Evolutionary conservation across 805 yeast species (phyloP).

Genomic region (Henningerozyma blattae): DNA sequence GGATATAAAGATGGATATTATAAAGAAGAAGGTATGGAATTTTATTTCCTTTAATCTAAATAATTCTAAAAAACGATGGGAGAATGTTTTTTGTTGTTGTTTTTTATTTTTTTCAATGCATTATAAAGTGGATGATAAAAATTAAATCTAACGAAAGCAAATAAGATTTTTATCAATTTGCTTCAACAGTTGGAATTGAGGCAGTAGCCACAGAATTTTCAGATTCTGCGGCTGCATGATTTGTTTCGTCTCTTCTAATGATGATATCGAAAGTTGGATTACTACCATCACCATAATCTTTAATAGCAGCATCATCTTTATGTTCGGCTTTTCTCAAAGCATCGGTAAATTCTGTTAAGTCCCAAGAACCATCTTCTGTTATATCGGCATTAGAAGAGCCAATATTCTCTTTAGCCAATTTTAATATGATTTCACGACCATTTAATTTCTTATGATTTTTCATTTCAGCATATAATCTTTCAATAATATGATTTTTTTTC

Average conservation of each 20-base stretch:
- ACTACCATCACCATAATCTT: conserved; percentile 66
- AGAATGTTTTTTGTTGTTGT: no score
- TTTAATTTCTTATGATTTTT: conserved; percentile 38
- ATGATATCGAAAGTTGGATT: conserved; percentile 25
- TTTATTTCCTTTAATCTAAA: no score
- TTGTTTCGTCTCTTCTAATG: conserved; percentile 3
- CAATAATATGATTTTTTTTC: conserved; percentile 60
- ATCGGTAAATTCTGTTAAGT: conserved; percentile 30
- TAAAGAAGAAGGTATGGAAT: no score
- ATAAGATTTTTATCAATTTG: no score
- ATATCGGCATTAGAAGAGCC: conserved; percentile 25
- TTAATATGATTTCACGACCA: conserved; percentile 59
- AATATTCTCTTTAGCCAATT: conserved; percentile 46
- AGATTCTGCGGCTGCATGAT: conserved; percentile 3
- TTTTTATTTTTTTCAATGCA: no score
- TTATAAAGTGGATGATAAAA: no score
- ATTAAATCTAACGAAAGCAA: no score
- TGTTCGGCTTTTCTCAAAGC: conserved; percentile 26
- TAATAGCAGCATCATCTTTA: conserved; percentile 32
- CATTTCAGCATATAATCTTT: conserved; percentile 35
- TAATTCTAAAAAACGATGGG: no score
- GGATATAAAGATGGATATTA: no score
- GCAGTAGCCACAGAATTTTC: no score
- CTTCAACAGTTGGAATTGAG: no score
- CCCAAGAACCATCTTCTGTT: conserved; percentile 28